These are phyloP conservation scores for Fusarium phyllophilum DNA, from an alignment of 2,329 filamentous ascomycete genomes.

Conservation along the genomic window DNA sequence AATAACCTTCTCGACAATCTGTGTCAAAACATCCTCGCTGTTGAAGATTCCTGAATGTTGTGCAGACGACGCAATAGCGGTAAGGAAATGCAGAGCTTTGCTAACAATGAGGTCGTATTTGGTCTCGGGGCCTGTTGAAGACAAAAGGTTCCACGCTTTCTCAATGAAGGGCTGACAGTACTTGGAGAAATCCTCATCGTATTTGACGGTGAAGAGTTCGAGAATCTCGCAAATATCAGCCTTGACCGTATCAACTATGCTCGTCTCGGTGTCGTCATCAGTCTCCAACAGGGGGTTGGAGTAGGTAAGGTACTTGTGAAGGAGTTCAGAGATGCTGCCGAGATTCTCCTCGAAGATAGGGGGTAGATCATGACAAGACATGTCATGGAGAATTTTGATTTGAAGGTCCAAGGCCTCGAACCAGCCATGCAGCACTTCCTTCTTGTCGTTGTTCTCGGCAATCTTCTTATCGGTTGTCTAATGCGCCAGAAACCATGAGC, in stretches of 20 bases:
- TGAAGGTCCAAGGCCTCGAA: constrained; percentile 89
- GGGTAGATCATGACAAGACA: constrained; percentile 96
- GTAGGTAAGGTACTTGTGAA: constrained; percentile 94
- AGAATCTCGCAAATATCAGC: constrained; percentile 93
- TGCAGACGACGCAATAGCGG: constrained; percentile 81
- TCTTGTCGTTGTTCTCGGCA: constrained; percentile 79
- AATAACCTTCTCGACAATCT: constrained; percentile 96
- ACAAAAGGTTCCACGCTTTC: constrained; percentile 91
- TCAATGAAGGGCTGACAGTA: constrained; percentile 86
- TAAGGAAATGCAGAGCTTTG: constrained; percentile 93
- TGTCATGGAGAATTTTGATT: constrained; percentile 92
- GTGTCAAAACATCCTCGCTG: constrained; percentile 78
- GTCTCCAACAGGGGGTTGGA: constrained; percentile 84
- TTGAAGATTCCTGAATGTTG: constrained; percentile 89
- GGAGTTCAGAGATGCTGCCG: constrained; percentile 75
- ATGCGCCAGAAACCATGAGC: constrained; percentile 27
- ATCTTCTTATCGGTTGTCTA: constrained; percentile 77
- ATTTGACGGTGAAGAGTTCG: constrained; percentile 92
- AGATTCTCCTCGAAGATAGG: constrained; percentile 95
- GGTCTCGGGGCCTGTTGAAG: constrained; percentile 83
- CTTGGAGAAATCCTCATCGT: constrained; percentile 89
- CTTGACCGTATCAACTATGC: constrained; percentile 85
- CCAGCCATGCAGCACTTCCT: constrained; percentile 77
- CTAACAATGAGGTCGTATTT: constrained; percentile 96
- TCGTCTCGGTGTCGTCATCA: constrained; percentile 89